Evolutionary conservation across 1,139 yeast genomes (phyloP), one percentile per base, ranked within the genome.

Genomic region (Candida sp.): DNA sequence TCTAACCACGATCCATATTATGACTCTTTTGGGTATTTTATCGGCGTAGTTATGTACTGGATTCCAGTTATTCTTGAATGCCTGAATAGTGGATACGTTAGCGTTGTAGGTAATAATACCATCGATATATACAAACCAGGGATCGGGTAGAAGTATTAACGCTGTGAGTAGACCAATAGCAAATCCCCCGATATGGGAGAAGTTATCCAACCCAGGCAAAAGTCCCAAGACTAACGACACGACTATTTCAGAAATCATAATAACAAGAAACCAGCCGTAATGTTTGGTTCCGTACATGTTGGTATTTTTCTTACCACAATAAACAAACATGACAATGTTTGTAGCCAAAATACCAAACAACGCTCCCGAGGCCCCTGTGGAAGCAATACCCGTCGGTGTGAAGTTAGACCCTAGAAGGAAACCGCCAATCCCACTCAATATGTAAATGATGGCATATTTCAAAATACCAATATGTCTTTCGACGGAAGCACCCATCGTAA

Each of bases 111-210:
- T 66, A 36, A 73, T 70, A 11, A 71, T 63, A 3, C 77, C 75
- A 49, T 70, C 73, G 7, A 53, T 50, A 53, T 68, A 76, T 2
- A 76, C 69, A 51, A 76, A 69, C 52, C 71, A 65, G 3, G 93
- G 93, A 49, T 82, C 84, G 38, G 81, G 72, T 32, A 85, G 56
- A n/a, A 84, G 52, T 1, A 77, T 63, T 0, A 81, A 57, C 1
- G 86, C 81, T 33, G 72, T 52, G 23, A 81, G 60, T 1, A 82
- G 40, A 0, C 93, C 93, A 64, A 81, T 66, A 22, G 82, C 78
- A 61, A 84, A 84, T 4, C 93, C 93, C 5, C 93, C 93, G 50
- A 85, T 77, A 58, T 85, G 93, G 43, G 87, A 77, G 57, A 85
- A 85, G 58, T 85, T 85, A 60, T 85, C 93, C 43, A 85, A 60